These are phyloP conservation scores for Glycine tomentella DNA, from an alignment of 306 rosid genomes.

Conservation along the genomic window DNA sequence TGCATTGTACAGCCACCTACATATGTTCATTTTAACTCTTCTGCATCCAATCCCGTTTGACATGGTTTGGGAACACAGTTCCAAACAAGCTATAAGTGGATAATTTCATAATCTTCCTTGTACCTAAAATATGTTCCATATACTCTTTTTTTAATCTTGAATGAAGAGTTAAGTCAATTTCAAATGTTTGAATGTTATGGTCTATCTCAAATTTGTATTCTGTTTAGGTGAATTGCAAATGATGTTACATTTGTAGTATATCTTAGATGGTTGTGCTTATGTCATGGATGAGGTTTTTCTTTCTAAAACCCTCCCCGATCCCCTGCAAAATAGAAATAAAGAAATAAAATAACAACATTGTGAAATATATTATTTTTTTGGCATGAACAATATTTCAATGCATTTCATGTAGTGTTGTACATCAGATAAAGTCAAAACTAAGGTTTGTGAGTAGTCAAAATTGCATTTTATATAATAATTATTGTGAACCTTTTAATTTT, in stretches of 20 bases:
- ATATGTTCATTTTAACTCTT: too few relatives aligned
- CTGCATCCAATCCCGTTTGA: not conserved
- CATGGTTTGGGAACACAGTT: not conserved
- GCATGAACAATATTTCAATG: conserved; percentile 27
- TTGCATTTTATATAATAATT: not conserved
- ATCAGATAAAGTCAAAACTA: not conserved
- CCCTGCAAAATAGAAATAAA: not conserved
- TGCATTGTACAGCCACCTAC: too few relatives aligned
- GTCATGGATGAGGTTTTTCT: not conserved
- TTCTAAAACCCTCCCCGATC: not conserved
- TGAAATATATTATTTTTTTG: conserved; percentile 1
- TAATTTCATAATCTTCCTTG: conserved; percentile 3
- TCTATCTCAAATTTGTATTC: not conserved
- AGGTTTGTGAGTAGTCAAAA: too few relatives aligned
- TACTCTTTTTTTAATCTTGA: not conserved
- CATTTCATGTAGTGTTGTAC: not conserved
- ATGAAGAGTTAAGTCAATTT: not conserved
- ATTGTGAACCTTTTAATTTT: too few relatives aligned
- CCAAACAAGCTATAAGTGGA: not conserved
- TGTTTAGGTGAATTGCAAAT: not conserved
- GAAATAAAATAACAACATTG: not conserved
- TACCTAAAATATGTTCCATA: not conserved
- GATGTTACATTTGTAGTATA: not conserved
- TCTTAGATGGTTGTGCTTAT: not conserved
- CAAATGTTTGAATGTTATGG: conserved; percentile 18